Base-by-base conservation (phyloP, 1,284 basidiomycete species). In the Apiotrichum laibachii region DNA sequence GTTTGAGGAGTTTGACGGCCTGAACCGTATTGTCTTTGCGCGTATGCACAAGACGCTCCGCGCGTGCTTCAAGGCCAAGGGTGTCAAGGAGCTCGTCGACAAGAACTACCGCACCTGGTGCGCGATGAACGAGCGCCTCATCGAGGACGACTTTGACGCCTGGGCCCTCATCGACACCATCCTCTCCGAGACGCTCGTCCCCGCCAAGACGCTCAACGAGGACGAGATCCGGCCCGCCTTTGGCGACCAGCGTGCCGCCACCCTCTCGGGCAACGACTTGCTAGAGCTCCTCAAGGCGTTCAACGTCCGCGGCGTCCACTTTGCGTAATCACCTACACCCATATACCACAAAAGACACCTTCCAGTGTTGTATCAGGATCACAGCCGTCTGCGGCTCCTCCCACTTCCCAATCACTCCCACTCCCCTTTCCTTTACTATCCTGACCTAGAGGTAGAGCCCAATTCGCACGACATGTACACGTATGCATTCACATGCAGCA, bases 1-100 rank as follows among this genome's bases (percentile, higher is more conserved):
- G 69, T 99, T 99, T 68, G 94, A 96, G 70, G 95, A 99, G 80
- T 98, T 97, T 72, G 96, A 99, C 73, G 96, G 96, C 1, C 80
- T 99, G 63, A 91, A 88, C 52, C 83, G 90, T 44, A 93, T 99
- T 66, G 80, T 97, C 49, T 99, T 99, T 71, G 87, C 86, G 44
- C 81, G 96, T 52, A 82, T 88, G 69, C 98, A 99, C 78, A 98
- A 98, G 81, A 92, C 86, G 6, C 80, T 92, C 0, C 85, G 94
- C 68, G 92, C 88, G 11, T 90, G 86, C 67, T 98, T 86, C 75
- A 85, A 86, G 80, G 93, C 94, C 5, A 93, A 90, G 73, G 95
- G 95, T 4, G 92, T 99, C 15, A 84, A 90, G 71, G 90, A 94
- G 68, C 90, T 99, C 88, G 78, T 98, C 63, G 94, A 97, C 78